Percentiles rank a stretch among this genome's conserved stretches.
Conservation (phyloP, 177 flowering plant species). For the Tripterygium wilfordii region DNA sequence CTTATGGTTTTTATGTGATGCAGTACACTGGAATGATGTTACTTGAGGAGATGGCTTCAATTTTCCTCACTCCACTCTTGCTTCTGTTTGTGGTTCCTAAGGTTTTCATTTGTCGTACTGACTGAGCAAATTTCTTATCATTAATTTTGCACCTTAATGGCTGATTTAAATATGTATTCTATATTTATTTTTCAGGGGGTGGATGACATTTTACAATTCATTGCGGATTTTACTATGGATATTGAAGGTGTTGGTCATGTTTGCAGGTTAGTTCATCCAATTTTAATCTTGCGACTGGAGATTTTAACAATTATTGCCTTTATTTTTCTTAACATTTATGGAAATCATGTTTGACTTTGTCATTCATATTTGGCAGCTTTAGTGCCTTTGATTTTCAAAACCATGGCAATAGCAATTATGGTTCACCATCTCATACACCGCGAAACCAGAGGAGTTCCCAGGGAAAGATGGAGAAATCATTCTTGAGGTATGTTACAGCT, state of each 20-base stretch:
- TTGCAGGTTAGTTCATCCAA: conserved; percentile 59
- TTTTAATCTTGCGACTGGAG: no score
- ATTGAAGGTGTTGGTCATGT: conserved; percentile 97
- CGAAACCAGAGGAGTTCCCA: conserved; percentile 75
- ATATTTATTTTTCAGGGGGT: conserved; percentile 75
- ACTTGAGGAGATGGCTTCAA: conserved; percentile 97
- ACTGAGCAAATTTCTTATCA: no score
- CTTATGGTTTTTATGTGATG: no score
- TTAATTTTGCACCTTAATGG: no score
- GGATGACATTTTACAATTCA: conserved; percentile 87
- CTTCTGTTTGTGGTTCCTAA: conserved; percentile 82
- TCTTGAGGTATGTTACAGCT: conserved; percentile 90
- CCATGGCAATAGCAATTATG: conserved; percentile 89
- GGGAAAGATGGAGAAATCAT: conserved; percentile 98
- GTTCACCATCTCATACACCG: conserved; percentile 56
- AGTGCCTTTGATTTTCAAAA: conserved; percentile 72
- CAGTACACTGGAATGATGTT: conserved; percentile 97
- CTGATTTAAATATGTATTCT: no score
- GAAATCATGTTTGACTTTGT: background rate
- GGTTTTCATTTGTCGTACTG: conserved; percentile 39
- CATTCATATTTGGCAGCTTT: conserved; percentile 51
- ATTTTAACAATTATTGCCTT: no score
- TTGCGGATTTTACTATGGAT: conserved; percentile 73
- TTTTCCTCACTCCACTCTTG: conserved; percentile 84
- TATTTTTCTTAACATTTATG: conserved; percentile 2